Base-by-base conservation (phyloP, 2,329 filamentous ascomycete genomes). In the Diaporthe nobilis region DNA sequence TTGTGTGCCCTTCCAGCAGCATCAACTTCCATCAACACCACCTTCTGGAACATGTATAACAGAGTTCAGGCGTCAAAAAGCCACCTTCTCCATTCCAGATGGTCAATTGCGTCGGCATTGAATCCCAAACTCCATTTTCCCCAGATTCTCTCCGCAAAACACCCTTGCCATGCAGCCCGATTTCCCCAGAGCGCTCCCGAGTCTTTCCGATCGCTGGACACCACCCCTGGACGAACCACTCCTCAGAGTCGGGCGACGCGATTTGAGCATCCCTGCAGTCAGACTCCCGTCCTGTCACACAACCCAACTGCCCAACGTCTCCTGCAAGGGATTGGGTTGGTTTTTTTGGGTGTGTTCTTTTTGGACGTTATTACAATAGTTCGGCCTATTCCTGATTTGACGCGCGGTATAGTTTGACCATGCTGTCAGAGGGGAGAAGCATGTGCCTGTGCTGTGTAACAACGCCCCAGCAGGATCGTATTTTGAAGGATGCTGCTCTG, bases 141-240 rank as follows among this genome's bases (percentile, higher is more conserved):
- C 75, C 75, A 75, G 75, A 76, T 76, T 74, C 72, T 75, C 75
- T 76, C 75, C 75, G 75, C 75, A 76, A 75, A 75, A 61, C 53
- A 65, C 61, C 75, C 75, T 74, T 76, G 71, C 55, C 37, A 28
- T 28, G 60, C 70, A 63, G 71, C 72, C 58, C 68, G 57, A 72
- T 72, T 75, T 75, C 75, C 75, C 75, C 75, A 76, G 75, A 76
- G 63, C 57, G 37, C 57, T 72, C 51, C 75, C 75, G 75, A 75
- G 25, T 70, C 71, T 72, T 76, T 25, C 75, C 75, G 75, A 70
- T 76, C 72, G 55, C 71, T 42, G 31, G 44, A 39, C 71, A 42
- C 34, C 42, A 72, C 67, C 60, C 75, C 39, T 55, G 42, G 47
- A 61, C 65, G 65, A 68, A 68, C 65, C 65, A 68, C 47, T 31